Evolutionary conservation across 495 filamentous ascomycete species (phyloP), one percentile per base, ranked within the genome.

Genomic region (Penicillium lagena): DNA sequence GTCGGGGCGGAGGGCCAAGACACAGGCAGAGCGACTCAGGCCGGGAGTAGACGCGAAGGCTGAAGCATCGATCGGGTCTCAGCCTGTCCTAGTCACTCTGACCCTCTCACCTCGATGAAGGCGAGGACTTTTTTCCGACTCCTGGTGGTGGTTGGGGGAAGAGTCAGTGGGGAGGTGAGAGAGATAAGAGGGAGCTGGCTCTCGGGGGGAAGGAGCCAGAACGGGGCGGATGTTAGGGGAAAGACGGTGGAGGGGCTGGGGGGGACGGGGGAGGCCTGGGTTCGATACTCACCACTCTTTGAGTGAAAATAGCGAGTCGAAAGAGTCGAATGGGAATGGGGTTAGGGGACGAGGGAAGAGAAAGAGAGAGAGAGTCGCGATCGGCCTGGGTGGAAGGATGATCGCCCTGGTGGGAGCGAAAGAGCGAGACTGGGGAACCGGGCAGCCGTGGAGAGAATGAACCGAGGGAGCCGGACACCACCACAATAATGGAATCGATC

Each of bases 1-100:
- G 66, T 60, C 58, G 61, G 64, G 55, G 61, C 51, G 60, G 58
- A 66, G 58, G 32, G 60, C 65, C 62, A 66, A 64, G 60, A 66
- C 58, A 54, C 58, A 58, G 60, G 60, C 59, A 50, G 56, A 11
- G 10, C 10, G n/a, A 12, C n/a, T 34, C 51, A 47, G 39, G 44
- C 39, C 46, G 40, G 42, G 42, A 47, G 46, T 30, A 53, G 50
- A 63, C 53, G 51, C 54, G 54, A 55, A 52, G 52, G 40, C 47
- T 48, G 50, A 52, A 51, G 56, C 66, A 68, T 69, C 54, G 57
- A 64, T 61, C 45, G 52, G 49, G 40, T 35, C 44, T 37, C 39
- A 34, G 32, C 32, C 54, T 46, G 48, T 43, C 52, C 58, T 42
- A 59, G 50, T 56, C 56, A 50, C 44, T 54, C 49, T 22, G 22